These are phyloP conservation scores for Cinchona pubescens DNA, from an alignment of 257 asterid genomes.

Conservation along the genomic window DNA sequence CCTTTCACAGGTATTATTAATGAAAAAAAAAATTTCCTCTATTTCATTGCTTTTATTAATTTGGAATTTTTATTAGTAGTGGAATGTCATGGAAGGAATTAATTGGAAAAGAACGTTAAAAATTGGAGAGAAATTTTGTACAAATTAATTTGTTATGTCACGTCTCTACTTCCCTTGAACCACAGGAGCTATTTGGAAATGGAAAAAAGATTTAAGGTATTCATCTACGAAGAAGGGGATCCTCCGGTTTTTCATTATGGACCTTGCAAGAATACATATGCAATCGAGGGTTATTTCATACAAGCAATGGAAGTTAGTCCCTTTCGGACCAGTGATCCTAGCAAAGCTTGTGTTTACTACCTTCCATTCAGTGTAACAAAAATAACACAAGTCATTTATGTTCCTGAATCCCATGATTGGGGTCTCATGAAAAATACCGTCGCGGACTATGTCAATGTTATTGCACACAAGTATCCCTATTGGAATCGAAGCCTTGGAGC, in stretches of 20 bases:
- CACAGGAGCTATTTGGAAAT: slow-evolving; percentile 66
- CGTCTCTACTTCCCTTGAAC: background rate
- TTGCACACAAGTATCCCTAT: slow-evolving; percentile 45
- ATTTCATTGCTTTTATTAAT: background rate
- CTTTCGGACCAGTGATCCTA: slow-evolving; percentile 51
- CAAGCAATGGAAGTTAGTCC: slow-evolving; percentile 44
- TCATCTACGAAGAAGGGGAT: slow-evolving; percentile 64
- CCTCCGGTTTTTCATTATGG: slow-evolving; percentile 72
- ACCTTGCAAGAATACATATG: slow-evolving; percentile 59
- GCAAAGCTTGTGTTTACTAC: slow-evolving; percentile 56
- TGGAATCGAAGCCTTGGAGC: slow-evolving; percentile 81
- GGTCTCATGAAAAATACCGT: slow-evolving; percentile 32
- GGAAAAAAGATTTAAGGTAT: slow-evolving; percentile 59
- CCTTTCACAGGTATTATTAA: slow-evolving; percentile 52
- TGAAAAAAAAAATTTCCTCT: background rate
- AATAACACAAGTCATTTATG: slow-evolving; percentile 45
- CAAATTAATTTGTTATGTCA: too few relatives aligned
- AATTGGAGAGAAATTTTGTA: too few relatives aligned
- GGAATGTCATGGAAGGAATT: background rate
- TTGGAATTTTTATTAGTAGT: background rate
- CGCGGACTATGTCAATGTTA: slow-evolving; percentile 29
- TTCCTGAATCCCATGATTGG: slow-evolving; percentile 51
- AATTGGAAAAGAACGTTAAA: too few relatives aligned
- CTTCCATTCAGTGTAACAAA: slow-evolving; percentile 62
- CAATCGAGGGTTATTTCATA: slow-evolving; percentile 63